Conservation (phyloP, 306 rosid genomes). For the Arachis stenosperma region DNA sequence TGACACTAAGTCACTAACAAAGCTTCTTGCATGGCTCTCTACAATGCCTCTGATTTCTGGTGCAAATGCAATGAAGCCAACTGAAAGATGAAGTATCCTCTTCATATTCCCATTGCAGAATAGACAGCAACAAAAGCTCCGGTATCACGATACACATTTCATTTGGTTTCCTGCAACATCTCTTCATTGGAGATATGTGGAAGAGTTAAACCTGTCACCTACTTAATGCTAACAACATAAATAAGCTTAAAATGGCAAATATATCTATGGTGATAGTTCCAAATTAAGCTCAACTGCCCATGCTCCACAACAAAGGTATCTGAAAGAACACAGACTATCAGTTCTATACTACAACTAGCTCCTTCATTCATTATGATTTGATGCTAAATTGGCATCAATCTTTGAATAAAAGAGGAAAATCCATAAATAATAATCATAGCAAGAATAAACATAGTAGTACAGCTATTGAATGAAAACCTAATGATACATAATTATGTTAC, state of each 20-base stretch:
- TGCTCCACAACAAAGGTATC: conserved; percentile 83
- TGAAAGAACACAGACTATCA: conserved; percentile 44
- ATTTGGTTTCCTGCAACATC: not conserved
- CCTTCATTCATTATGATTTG: conserved; percentile 1
- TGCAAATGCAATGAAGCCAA: not conserved
- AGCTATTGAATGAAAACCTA: not conserved
- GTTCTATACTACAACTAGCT: conserved; percentile 6
- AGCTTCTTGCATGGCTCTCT: not conserved
- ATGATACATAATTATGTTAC: conserved; percentile 16
- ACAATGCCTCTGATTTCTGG: not conserved
- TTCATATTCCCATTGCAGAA: too few species aligned
- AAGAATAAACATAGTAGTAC: not conserved
- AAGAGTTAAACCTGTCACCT: conserved; percentile 58
- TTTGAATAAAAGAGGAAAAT: conserved; percentile 20
- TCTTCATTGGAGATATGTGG: conserved; percentile 39
- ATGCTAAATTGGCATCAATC: conserved; percentile 11
- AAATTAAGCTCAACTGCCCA: conserved; percentile 79
- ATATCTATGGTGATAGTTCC: conserved; percentile 20
- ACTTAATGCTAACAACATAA: conserved; percentile 24
- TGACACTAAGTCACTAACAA: not conserved
- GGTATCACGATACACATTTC: not conserved
- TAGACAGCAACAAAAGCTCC: too few species aligned
- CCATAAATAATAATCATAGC: not conserved
- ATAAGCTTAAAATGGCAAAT: conserved; percentile 12
- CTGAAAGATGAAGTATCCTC: too few species aligned